Percentiles rank a stretch among this genome's conserved stretches.
Conservation (phyloP, 805 yeast species). For the Lipomyces lipofer region DNA sequence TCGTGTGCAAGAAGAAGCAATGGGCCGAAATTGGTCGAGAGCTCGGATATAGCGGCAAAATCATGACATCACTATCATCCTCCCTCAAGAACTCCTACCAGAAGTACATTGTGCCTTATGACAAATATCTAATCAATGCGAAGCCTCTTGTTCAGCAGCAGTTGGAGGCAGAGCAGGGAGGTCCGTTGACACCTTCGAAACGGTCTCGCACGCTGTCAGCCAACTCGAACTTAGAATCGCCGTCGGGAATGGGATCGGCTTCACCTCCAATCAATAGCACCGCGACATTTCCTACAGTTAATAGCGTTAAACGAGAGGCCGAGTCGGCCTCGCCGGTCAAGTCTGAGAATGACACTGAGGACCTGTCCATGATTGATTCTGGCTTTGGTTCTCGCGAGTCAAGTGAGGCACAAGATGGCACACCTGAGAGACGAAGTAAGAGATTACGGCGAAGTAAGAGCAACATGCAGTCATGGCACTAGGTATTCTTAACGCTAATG, state of each 20-base stretch:
- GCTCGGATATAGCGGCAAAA: slow-evolving; percentile 70
- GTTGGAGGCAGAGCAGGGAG: slow-evolving; percentile 25
- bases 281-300: not conserved
- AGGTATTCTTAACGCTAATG: too few relatives aligned
- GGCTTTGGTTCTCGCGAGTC: not conserved
- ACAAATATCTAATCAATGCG: slow-evolving; percentile 32
- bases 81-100: slow-evolving; percentile 56
- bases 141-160: slow-evolving; percentile 31
- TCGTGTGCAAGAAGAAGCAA: slow-evolving; percentile 38
- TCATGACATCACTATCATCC: slow-evolving; percentile 69
- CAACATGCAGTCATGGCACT: too few relatives aligned
- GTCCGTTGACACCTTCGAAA: slow-evolving; percentile 22
- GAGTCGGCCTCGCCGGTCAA: not conserved
- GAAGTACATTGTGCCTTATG: slow-evolving; percentile 36
- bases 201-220: slow-evolving; percentile 26
- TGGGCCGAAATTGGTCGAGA: slow-evolving; percentile 88
- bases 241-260: slow-evolving; percentile 1
- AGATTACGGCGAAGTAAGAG: not conserved
- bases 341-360: not conserved
- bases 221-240: slow-evolving; percentile 3
- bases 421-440: slow-evolving; percentile 13
- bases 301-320: not conserved
- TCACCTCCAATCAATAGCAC: not conserved
- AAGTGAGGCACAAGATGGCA: not conserved
- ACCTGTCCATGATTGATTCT: not conserved